Conservation (phyloP, 2,329 filamentous ascomycete genomes). For the Monilinia laxa region DNA sequence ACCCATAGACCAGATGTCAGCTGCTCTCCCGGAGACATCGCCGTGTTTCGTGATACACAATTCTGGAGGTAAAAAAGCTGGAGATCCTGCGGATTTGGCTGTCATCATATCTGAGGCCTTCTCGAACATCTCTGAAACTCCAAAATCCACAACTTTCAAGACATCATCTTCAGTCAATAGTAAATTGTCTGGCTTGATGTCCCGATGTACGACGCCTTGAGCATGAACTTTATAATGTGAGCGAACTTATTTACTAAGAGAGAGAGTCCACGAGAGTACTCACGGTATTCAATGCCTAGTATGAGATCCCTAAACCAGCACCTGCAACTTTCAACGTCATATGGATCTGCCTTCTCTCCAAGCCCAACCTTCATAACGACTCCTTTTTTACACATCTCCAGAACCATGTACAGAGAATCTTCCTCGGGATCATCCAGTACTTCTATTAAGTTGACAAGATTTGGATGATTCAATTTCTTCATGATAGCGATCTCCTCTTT, state of each 20-base stretch:
- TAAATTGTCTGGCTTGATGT: constrained; percentile 97
- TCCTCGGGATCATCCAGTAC: constrained; percentile 94
- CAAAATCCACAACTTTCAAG: constrained; percentile 97
- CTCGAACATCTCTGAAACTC: constrained; percentile 98
- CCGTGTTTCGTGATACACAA: constrained; percentile 84
- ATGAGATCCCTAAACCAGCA: constrained; percentile 95
- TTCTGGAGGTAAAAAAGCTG: constrained; percentile 91
- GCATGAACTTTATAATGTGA: constrained; percentile 67
- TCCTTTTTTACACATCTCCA: constrained; percentile 98
- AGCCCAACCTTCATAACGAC: constrained; percentile 95
- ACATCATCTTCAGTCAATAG: constrained; percentile 86
- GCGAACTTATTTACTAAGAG: constrained; percentile 9
- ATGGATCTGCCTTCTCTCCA: constrained; percentile 79
- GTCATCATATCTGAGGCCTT: constrained; percentile 86
- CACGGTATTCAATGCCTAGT: constrained; percentile 88
- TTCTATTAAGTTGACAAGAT: constrained; percentile 89
- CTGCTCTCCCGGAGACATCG: constrained; percentile 82
- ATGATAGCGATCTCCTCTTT: constrained; percentile 97
- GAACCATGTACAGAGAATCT: constrained; percentile 96
- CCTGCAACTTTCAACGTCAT: constrained; percentile 77
- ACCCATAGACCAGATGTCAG: constrained; percentile 98
- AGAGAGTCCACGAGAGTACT: constrained; percentile 41
- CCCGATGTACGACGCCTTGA: constrained; percentile 90
- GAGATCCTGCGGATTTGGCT: constrained; percentile 89
- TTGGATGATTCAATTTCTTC: constrained; percentile 96